These are phyloP conservation scores for Microthlaspi erraticum DNA, from an alignment of 345 rosid genomes.

Conservation along the genomic window DNA sequence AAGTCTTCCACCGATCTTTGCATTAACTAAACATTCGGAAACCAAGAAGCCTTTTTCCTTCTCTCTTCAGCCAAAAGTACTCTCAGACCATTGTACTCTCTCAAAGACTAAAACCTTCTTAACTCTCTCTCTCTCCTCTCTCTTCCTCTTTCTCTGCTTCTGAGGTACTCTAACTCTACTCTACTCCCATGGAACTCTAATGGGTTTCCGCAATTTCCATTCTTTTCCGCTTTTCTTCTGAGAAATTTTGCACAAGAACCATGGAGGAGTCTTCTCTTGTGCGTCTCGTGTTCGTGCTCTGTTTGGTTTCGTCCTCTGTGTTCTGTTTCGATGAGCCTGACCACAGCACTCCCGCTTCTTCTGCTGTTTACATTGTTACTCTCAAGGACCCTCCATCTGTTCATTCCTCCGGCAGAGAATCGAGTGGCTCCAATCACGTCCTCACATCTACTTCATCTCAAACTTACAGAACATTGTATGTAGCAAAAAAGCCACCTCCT, in stretches of 20 bases:
- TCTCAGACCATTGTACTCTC: constrained; percentile 34
- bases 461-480: constrained; percentile 56
- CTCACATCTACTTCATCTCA: constrained; percentile 48
- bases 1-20: constrained; percentile 42
- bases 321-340: constrained; percentile 44
- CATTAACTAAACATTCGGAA: constrained; percentile 36
- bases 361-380: constrained; percentile 82
- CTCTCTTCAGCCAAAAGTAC: constrained; percentile 28
- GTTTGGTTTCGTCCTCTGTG: constrained; percentile 46
- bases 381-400: constrained; percentile 66
- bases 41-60: constrained; percentile 41
- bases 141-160: constrained; percentile 25
- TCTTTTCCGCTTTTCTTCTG: constrained; percentile 35
- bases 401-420: constrained; percentile 45
- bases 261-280: constrained; percentile 35
- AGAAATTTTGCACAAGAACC: constrained; percentile 32
- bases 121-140: neutral
- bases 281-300: constrained; percentile 40
- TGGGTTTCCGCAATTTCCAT: constrained; percentile 39
- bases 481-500: neutral
- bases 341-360: constrained; percentile 47
- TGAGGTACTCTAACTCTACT: constrained; percentile 22
- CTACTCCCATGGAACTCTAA: constrained; percentile 43
- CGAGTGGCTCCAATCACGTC: constrained; percentile 41
- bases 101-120: constrained; percentile 7